Evolutionary conservation across 495 filamentous ascomycete genomes (phyloP), one percentile per base, ranked within the genome.

Genomic region (Aspergillus coremiiformis): DNA sequence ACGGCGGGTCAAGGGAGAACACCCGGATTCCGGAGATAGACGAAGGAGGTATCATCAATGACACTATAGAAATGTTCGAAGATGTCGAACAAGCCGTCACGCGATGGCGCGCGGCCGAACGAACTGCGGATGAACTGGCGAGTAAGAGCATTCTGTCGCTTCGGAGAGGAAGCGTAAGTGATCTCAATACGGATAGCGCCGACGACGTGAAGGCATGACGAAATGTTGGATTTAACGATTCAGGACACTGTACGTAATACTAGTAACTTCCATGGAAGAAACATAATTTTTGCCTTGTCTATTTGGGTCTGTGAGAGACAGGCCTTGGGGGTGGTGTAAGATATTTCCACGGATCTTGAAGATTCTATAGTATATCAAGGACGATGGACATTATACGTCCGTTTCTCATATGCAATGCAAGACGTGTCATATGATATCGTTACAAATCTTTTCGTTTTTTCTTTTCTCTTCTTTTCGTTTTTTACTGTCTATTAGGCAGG

Each of bases 41-140:
- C 48, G 86, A 90, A 60, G 88, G 87, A 15, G 85, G 84, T 7
- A 82, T 95, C 42, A 89, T 93, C 20, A 85, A 84, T 26, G 86
- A 92, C 57, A 84, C 90, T 4, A 68, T 82, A 46, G 85, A 85
- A 59, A 95, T 95, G 89, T 89, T 84, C 58, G 77, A 80, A 53
- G 84, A 86, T 63, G 87, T 90, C 1, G 83, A 94, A 66, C 70
- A 76, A 49, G 71, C 73, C 3, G 71, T 83, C 19, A 74, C 65
- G 4, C 61, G 72, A 9, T 85, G 84, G 83, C 72, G 84, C 22
- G 76, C 71, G 17, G 81, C 78, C 5, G 83, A 86, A 57, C 56
- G 70, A 1, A 72, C 67, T 7, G 62, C 68, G 0, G 72, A 75
- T 51, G 72, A 75, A 43, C 23, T 73, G 53, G 64, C 64, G 4